These are phyloP conservation scores for Ustilago curta DNA, from an alignment of 1,284 basidiomycete species.

Conservation along the genomic window DNA sequence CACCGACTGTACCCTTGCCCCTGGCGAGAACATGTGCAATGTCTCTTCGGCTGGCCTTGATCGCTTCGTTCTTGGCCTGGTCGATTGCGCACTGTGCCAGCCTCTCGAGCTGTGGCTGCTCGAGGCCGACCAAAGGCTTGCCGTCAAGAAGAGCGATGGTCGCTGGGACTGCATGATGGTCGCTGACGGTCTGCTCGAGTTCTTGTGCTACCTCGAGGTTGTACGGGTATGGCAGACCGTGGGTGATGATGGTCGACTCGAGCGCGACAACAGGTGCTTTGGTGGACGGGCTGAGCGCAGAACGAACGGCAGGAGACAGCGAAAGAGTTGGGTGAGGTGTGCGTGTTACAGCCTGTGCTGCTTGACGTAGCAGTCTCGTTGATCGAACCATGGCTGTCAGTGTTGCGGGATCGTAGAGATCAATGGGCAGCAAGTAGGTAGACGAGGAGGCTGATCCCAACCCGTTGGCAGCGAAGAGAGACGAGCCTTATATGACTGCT, in stretches of 20 bases:
- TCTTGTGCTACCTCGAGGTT: constrained; percentile 81
- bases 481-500: constrained; percentile 6
- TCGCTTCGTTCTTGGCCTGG: constrained; percentile 56
- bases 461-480: background rate
- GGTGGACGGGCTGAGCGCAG: constrained; percentile 22
- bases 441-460: background rate
- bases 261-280: constrained; percentile 72
- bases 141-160: constrained; percentile 89
- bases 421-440: background rate
- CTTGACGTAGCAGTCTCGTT: constrained; percentile 34
- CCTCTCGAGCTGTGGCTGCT: constrained; percentile 76
- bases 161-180: constrained; percentile 83
- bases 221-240: constrained; percentile 77
- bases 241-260: constrained; percentile 87
- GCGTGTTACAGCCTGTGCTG: constrained; percentile 31
- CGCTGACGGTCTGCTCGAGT: constrained; percentile 82
- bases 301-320: constrained; percentile 26
- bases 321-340: constrained; percentile 30
- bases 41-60: constrained; percentile 90
- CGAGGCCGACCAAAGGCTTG: constrained; percentile 85
- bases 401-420: background rate
- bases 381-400: constrained; percentile 30
- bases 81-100: constrained; percentile 74
- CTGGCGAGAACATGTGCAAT: constrained; percentile 81
- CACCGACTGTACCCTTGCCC: constrained; percentile 77